Evolutionary conservation across 352 stramenopile species (phyloP).

Genomic region (Phytophthora pisi): DNA sequence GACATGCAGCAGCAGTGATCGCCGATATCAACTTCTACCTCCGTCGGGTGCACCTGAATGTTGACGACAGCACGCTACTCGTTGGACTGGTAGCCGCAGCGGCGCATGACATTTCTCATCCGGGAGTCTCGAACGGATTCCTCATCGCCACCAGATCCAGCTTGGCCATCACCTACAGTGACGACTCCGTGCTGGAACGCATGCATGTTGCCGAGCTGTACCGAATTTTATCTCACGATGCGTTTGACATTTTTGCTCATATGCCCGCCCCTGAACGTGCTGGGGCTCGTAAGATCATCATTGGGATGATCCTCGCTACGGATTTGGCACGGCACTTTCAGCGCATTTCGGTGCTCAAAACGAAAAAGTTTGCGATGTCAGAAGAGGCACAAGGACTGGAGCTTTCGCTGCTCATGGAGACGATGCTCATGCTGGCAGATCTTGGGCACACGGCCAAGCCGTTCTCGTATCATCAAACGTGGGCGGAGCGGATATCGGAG

Average conservation of each 20-base stretch:
- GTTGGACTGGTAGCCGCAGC: conserved; percentile 84
- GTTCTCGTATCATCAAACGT: conserved; percentile 64
- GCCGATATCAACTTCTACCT: conserved; percentile 75
- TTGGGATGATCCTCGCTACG: conserved; percentile 80
- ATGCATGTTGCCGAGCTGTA: conserved; percentile 79
- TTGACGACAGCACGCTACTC: conserved; percentile 60
- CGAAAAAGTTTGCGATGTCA: conserved; percentile 60
- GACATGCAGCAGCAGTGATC: conserved; percentile 66
- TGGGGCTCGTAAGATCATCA: conserved; percentile 70
- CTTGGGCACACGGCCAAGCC: conserved; percentile 71
- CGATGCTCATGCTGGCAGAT: conserved; percentile 71
- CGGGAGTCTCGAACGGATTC: conserved; percentile 92
- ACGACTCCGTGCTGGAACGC: conserved; percentile 86
- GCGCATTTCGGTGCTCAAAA: conserved; percentile 76
- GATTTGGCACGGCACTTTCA: conserved; percentile 78
- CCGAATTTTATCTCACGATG: conserved; percentile 63
- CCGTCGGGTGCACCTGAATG: conserved; percentile 56
- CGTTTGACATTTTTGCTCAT: conserved; percentile 66
- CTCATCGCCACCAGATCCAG: conserved; percentile 88
- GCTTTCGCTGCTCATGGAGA: conserved; percentile 75
- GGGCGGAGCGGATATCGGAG: conserved; percentile 68
- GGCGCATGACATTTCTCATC: conserved; percentile 93
- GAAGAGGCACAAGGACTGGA: conserved; percentile 56
- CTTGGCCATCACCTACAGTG: conserved; percentile 93
- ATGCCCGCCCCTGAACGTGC: conserved; percentile 39